Evolutionary conservation across 345 rosid genomes (phyloP).

Genomic region (Conringia planisiliqua): DNA sequence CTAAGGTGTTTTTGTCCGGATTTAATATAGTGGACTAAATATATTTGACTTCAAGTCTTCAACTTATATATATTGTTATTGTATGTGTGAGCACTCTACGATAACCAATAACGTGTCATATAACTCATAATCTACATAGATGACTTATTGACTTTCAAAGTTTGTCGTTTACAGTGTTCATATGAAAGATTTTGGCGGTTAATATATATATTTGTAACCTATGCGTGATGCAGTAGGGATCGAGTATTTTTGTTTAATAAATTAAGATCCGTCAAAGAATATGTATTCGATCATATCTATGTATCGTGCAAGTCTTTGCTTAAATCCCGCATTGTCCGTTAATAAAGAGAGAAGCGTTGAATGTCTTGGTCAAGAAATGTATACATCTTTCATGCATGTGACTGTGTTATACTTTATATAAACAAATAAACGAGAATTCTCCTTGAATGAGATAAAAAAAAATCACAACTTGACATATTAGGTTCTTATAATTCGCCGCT

Average conservation of each 20-base stretch:
- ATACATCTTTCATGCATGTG: too few species aligned
- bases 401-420: background rate
- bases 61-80: background rate
- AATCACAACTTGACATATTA: background rate
- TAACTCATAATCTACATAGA: background rate
- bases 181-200: background rate
- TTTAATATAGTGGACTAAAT: background rate
- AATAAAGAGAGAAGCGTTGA: background rate
- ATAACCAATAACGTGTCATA: constrained; percentile 14
- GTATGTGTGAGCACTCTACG: background rate
- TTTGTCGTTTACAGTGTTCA: background rate
- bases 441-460: background rate
- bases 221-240: background rate
- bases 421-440: background rate
- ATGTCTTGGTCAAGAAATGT: background rate
- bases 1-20: background rate
- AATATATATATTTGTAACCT: background rate
- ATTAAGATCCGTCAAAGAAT: background rate
- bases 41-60: constrained; percentile 12
- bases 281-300: background rate
- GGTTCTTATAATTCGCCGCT: background rate
- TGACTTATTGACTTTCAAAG: background rate
- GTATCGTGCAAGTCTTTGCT: constrained; percentile 15
- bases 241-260: background rate
- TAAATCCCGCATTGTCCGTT: background rate